Evolutionary conservation across 176 grass and related monocot genomes (phyloP), one percentile per base, ranked within the genome.

Genomic region (Oryza rufipogon): DNA sequence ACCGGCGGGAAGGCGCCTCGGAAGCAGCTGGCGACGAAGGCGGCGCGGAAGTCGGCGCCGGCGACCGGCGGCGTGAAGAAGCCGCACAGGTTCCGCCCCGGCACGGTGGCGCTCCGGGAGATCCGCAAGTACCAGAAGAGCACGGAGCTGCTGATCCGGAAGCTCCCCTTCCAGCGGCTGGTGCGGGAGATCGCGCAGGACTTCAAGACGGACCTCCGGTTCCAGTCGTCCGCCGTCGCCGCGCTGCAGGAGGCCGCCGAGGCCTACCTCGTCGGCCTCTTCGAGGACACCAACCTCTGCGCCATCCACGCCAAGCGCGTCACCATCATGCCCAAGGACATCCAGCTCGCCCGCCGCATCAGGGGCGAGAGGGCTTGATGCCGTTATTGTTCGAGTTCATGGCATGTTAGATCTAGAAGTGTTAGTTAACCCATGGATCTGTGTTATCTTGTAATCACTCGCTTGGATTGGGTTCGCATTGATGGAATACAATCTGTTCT

Each of bases 121-220:
- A 97, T 95, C 76, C 85, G 91, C 84, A 95, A 93, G 89, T 97
- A 97, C 68, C 91, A 97, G 95, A 97, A 97, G 92, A 93, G 92
- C 84, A 97, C 91, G 10, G 95, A 97, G 89, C 87, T 97, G 68
- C 91, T 97, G 0, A 97, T 97, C 86, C 73, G 95, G 12, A 97
- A 97, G 90, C 88, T 97, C 0, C 92, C 95, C 0, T 97, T 95
- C 75, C 92, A 97, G 95, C 81, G 92, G 14, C 66, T 97, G 0
- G 91, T 95, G 0, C 80, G 92, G 1, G 95, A 97, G 90, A 97
- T 97, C 44, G 95, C 91, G 2, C 91, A 95, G 72, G 95, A 95
- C 71, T 97, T 97, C 89, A 97, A 97, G 91, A 97, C 92, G 1
- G 92, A 95, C 78, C 88, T 97, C 1, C 83, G 89, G 2, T 98